Percentiles rank a stretch among this genome's conserved stretches.
These are phyloP conservation scores for Diutina siamensis DNA, from an alignment of 1,139 yeast genomes.

Conservation along the genomic window DNA sequence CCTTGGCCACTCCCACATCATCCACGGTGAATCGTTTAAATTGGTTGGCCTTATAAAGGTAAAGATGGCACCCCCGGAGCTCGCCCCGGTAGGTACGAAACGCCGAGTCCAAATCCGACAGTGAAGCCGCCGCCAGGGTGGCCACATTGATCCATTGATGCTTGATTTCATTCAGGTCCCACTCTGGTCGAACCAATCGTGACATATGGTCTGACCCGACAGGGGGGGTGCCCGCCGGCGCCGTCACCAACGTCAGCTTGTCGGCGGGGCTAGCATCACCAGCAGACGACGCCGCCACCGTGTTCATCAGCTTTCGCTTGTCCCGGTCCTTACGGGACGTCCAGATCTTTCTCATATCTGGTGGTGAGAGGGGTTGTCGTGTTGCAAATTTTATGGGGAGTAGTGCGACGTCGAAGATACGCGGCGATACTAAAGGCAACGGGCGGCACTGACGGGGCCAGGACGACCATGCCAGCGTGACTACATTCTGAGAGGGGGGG, in stretches of 20 bases:
- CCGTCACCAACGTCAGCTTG: background rate
- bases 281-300: background rate
- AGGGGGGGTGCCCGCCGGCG: background rate
- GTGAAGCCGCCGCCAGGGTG: conserved; percentile 19
- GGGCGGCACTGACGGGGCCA: no score
- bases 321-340: conserved; percentile 20
- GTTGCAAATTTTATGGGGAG: background rate
- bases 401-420: background rate
- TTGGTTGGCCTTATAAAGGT: conserved; percentile 36
- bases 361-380: background rate
- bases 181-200: conserved; percentile 20
- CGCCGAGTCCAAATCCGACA: conserved; percentile 12
- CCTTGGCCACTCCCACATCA: background rate
- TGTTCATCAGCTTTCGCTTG: conserved; percentile 13
- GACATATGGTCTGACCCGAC: background rate
- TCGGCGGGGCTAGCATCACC: background rate
- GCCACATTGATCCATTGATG: conserved; percentile 36
- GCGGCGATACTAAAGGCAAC: no score
- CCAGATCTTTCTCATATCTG: conserved; percentile 22
- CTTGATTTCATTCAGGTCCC: conserved; percentile 22
- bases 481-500: no score
- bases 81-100: conserved; percentile 37
- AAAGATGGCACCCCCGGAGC: conserved; percentile 50
- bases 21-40: background rate
- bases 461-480: no score